Base-by-base conservation (phyloP, 331 rosid species). In the Quercus lobata region DNA sequence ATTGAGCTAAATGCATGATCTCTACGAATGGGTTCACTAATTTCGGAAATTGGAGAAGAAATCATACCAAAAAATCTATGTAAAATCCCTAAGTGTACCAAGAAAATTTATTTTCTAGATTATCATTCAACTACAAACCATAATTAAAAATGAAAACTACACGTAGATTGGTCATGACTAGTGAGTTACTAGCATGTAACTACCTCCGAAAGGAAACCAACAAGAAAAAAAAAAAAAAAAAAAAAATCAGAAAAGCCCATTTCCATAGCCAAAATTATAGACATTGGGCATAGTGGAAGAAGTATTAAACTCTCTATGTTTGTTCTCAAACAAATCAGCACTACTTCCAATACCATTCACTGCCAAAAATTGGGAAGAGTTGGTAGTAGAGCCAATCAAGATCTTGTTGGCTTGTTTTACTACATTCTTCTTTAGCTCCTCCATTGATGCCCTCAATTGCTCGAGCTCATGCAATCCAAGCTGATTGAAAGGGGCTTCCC, bases 181-280 rank as follows among this genome's bases (percentile, higher is more conserved):
- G 80, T 46, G 66, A 80, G 68, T 6, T 61, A 44, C 76, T 12
- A 74, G 71, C 22, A 46, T 57, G n/a, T 53, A 76, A 73, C 52
- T 56, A 76, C 83, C 52, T 57, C 57, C 52, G 1, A 10, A 49
- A 49, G 54, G 54, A 49, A 49, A 49, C 15, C 54, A 49, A 49
- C 15, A 49, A 11, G 15, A 1, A 9, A 7, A 57, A 27, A 9
- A 7, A 57, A 9, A 7, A 57, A 57, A 0, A 17, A 57, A 22
- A 22, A 25, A 21, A 18, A 34, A 30, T 89, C 80, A 91, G 57
- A 84, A 87, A 75, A 82, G 71, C 1, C 79, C 76, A 72, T 70
- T 82, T 4, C 84, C 84, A 76, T 55, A 86, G 35, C 86, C 77
- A 52, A 89, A 82, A 81, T 71, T 74, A 63, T 86, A 80, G 53